These are phyloP conservation scores for Xylaria sp. DNA, from an alignment of 495 filamentous ascomycete species.

Conservation along the genomic window DNA sequence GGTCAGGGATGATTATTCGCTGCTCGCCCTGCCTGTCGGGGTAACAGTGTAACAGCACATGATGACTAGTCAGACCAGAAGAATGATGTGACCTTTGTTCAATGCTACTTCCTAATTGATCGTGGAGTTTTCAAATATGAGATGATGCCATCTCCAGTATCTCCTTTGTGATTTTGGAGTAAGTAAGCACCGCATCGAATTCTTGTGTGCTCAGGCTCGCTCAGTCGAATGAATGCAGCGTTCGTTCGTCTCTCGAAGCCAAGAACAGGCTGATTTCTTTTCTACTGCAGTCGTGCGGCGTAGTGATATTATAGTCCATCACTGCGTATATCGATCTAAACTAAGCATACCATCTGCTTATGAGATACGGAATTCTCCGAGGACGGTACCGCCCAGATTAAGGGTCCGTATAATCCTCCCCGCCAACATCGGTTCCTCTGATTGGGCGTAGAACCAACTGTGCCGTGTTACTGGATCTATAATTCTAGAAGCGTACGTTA, in stretches of 20 bases:
- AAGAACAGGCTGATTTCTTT: not conserved
- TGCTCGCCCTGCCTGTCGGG: conserved; percentile 1
- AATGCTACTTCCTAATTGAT: conserved; percentile 7
- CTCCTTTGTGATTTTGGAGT: conserved; percentile 4
- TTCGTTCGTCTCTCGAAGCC: not conserved
- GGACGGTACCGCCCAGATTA: not conserved
- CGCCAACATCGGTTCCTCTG: not conserved
- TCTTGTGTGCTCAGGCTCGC: not conserved
- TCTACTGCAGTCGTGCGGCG: not conserved
- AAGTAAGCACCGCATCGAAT: not conserved
- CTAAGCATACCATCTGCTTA: not conserved
- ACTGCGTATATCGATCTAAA: not conserved
- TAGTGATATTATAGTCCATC: not conserved
- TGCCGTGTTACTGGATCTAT: not conserved
- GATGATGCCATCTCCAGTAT: not conserved
- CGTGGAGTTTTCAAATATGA: conserved; percentile 2
- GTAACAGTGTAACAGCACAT: conserved; percentile 7
- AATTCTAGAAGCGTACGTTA: conserved; percentile 7
- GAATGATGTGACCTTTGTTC: conserved; percentile 4
- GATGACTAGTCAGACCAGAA: conserved; percentile 9
- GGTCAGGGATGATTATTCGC: not conserved
- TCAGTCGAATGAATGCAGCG: not conserved
- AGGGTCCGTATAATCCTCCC: conserved; percentile 7
- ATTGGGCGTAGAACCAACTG: conserved; percentile 4
- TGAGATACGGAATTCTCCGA: conserved; percentile 12